Percentiles rank a stretch among this genome's conserved stretches.
These are phyloP conservation scores for Penicillium polonicum DNA, from an alignment of 2,329 filamentous ascomycete genomes.

Conservation along the genomic window DNA sequence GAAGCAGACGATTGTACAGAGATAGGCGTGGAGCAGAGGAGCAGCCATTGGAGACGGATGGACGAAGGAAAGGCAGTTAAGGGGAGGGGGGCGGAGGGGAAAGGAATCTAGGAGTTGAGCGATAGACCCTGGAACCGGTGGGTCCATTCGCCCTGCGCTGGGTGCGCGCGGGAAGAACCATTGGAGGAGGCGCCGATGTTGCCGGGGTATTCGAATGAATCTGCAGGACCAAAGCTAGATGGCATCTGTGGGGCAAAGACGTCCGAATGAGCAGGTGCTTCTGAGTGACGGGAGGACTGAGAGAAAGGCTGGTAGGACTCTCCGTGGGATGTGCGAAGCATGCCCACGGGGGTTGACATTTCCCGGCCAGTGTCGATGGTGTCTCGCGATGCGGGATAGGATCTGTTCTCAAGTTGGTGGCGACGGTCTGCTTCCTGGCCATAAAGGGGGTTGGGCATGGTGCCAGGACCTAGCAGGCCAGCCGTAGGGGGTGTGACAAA, in stretches of 20 bases:
- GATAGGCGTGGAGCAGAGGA: background rate
- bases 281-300: slow-evolving; percentile 33
- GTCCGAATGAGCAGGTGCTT: slow-evolving; percentile 33
- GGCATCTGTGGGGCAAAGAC: slow-evolving; percentile 36
- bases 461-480: slow-evolving; percentile 67
- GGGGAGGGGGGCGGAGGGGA: background rate
- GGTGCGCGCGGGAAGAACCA: slow-evolving; percentile 35
- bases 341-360: slow-evolving; percentile 28
- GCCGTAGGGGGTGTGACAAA: slow-evolving; percentile 74
- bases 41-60: background rate
- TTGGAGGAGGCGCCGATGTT: slow-evolving; percentile 38
- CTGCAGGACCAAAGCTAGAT: slow-evolving; percentile 40
- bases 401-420: slow-evolving; percentile 39
- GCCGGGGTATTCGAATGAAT: slow-evolving; percentile 34
- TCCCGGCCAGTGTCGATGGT: slow-evolving; percentile 32
- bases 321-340: slow-evolving; percentile 35
- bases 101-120: slow-evolving; percentile 55
- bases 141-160: slow-evolving; percentile 57
- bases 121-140: slow-evolving; percentile 69
- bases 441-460: slow-evolving; percentile 65
- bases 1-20: slow-evolving; percentile 2
- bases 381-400: slow-evolving; percentile 33
- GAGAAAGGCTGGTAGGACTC: slow-evolving; percentile 41
- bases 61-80: background rate
- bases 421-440: slow-evolving; percentile 44